These are phyloP conservation scores for Pulicaria dysenterica DNA, from an alignment of 129 eudicot genomes.

Conservation along the genomic window DNA sequence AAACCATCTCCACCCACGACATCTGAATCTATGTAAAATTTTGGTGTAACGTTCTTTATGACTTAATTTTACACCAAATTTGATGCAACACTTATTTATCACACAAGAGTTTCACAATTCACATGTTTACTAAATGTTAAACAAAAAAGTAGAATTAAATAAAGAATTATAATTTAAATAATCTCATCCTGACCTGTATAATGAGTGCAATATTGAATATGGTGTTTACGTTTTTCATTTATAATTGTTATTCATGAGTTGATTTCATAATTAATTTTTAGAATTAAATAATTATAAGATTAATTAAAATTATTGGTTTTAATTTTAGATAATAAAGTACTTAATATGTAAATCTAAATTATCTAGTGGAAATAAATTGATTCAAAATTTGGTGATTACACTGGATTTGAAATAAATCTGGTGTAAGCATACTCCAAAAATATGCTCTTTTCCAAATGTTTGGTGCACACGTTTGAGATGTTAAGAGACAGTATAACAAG, in stretches of 20 bases:
- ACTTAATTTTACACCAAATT: background rate
- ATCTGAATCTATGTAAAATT: background rate
- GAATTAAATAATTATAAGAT: background rate
- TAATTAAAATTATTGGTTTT: background rate
- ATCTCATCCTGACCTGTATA: background rate
- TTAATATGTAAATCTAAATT: background rate
- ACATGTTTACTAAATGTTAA: background rate
- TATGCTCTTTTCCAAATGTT: background rate
- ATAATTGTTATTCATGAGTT: slow-evolving; percentile 1
- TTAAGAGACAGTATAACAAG: background rate
- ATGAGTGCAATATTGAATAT: background rate
- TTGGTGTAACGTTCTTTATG: background rate
- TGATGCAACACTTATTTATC: too few species aligned
- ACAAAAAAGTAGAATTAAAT: background rate
- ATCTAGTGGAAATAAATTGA: background rate
- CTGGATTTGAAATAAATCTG: background rate
- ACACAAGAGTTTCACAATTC: background rate
- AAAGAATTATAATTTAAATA: background rate
- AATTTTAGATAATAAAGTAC: background rate
- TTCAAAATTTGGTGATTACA: background rate
- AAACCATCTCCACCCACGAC: slow-evolving; percentile 5
- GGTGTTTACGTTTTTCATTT: background rate
- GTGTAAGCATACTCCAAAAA: background rate
- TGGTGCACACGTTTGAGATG: background rate
- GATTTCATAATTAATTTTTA: background rate